phyloP scores from a whole-genome alignment of 345 rosid species.

The Leavenworthia alabamica region DNA sequence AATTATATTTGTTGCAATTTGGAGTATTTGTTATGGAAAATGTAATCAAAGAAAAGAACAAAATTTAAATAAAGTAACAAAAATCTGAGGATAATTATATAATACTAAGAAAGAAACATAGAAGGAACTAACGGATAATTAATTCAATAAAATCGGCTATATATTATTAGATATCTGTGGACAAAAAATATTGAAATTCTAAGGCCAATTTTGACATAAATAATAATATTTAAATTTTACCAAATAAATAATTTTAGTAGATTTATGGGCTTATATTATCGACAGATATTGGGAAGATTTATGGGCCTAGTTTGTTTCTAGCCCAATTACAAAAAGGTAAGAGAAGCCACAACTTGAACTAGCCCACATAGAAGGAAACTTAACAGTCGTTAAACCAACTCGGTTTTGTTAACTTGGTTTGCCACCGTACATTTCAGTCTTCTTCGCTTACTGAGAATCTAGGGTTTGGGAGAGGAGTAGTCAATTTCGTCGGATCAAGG shows the following conservation, averaged over 20 bases:
- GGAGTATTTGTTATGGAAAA: neutral
- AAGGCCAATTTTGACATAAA: neutral
- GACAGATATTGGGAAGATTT: neutral
- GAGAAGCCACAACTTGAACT: neutral
- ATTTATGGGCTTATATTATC: no score
- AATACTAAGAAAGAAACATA: neutral
- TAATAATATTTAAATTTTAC: neutral
- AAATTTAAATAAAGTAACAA: slow-evolving; percentile 1
- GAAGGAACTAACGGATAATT: neutral
- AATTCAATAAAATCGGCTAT: slow-evolving; percentile 15
- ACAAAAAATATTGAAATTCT: neutral
- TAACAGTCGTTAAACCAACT: neutral
- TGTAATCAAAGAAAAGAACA: slow-evolving; percentile 15
- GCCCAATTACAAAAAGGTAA: neutral
- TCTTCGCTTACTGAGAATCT: neutral
- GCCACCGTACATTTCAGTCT: neutral
- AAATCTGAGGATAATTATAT: neutral
- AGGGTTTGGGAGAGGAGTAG: neutral
- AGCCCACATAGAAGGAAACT: neutral
- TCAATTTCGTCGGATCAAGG: neutral
- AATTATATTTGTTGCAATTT: neutral
- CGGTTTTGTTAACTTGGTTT: neutral
- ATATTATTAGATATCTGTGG: neutral
- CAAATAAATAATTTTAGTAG: neutral
- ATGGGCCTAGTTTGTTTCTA: neutral